Conservation (phyloP, 495 filamentous ascomycete species). For the Acidiella bohemica region DNA sequence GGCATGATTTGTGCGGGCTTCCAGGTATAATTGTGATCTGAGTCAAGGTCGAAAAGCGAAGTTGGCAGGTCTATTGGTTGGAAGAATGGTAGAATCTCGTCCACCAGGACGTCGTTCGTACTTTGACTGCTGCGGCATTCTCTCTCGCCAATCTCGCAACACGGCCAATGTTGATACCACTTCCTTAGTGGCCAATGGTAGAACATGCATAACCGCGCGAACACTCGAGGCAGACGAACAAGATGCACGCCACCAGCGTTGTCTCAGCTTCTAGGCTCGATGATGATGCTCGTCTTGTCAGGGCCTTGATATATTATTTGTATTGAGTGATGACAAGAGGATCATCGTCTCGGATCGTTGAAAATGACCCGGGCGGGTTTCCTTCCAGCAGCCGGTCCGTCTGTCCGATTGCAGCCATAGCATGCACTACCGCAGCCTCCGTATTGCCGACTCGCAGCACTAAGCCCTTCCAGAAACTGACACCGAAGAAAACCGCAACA, state of each 20-base stretch:
- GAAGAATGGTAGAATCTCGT: constrained; percentile 15
- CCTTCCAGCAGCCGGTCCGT: constrained; percentile 7
- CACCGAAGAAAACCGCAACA: constrained; percentile 16
- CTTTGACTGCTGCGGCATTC: no score
- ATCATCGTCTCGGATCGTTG: constrained; percentile 1
- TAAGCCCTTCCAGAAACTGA: constrained; percentile 14
- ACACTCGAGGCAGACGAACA: constrained; percentile 15
- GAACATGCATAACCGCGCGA: constrained; percentile 6
- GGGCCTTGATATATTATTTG: constrained; percentile 11
- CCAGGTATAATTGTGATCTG: constrained; percentile 4
- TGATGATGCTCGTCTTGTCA: constrained; percentile 5
- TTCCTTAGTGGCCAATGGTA: no score
- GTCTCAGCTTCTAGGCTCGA: constrained; percentile 1
- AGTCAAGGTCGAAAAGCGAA: constrained; percentile 10
- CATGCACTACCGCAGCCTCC: constrained; percentile 14
- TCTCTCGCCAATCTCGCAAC: no score
- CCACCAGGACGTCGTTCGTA: no score
- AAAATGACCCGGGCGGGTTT: not conserved
- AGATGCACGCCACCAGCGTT: constrained; percentile 15
- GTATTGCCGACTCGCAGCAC: constrained; percentile 9
- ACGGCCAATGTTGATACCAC: no score
- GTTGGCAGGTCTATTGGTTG: constrained; percentile 12
- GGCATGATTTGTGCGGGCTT: constrained; percentile 1
- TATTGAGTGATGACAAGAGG: constrained; percentile 12
- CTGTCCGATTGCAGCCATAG: constrained; percentile 11